Base-by-base conservation (phyloP, 352 stramenopile genomes). In the Blastocystis sp. region DNA sequence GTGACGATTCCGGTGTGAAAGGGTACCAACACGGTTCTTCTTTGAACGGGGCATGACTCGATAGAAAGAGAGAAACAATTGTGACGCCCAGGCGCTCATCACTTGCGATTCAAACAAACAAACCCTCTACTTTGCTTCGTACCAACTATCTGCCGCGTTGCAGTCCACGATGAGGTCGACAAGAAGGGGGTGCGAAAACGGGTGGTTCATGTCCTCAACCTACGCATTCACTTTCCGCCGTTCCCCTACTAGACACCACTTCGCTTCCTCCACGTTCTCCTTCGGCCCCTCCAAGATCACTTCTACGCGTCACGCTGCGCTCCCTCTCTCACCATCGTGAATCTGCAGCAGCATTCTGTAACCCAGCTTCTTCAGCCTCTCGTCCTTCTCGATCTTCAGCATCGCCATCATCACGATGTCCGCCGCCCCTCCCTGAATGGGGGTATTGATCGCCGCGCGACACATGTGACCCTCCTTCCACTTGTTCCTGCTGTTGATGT, bases 321-420 rank as follows among this genome's bases (percentile, higher is more conserved):
- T 70, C 50, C 24, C 24, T 45, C n/a, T 55, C 61, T n/a, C 21
- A 82, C 80, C 78, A 88, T 76, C 59, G 21, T 78, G 60, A 80
- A 91, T 91, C 92, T 99, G 97, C 81, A 98, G 96, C 26, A 99
- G 92, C 92, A 99, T 95, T 88, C 98, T 97, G 95, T 96, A 99
- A 1, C 97, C 97, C 2, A 99, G 92, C 88, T 95, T 91, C 50
- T 95, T 94, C 12, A 99, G 92, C 31, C 95, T 93, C 70, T 95
- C 91, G 90, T 96, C 96, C 21, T 95, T 91, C 90, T 98, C 96
- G 35, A 99, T 96, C 45, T 96, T 97, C 39, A 98, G 94, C 97
- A 99, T 99, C 2, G 97, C 97, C 91, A 98, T 97, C 96, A 99
- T 99, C 0, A 98, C 97, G 9, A 99, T 95, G 90, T 99, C 97